Evolutionary conservation across 129 eudicot genomes (phyloP).

Genomic region (Escallonia herrerae): DNA sequence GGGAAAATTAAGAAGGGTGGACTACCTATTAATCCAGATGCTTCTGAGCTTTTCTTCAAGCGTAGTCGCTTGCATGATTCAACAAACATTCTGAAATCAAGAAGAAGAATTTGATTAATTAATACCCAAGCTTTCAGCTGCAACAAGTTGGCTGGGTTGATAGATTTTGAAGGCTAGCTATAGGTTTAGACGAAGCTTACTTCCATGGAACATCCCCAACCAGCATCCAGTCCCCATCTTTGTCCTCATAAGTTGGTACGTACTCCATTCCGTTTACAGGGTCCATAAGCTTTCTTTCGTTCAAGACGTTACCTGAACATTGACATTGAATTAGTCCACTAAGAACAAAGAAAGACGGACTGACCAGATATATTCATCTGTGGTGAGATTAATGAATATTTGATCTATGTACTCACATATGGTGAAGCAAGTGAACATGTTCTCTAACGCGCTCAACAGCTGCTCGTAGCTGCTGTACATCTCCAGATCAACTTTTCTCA

Average conservation of each 20-base stretch:
- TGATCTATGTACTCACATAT: constrained; percentile 27
- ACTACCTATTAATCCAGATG: constrained; percentile 41
- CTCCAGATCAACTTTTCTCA: constrained; percentile 71
- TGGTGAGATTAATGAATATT: background rate
- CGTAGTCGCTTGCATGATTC: constrained; percentile 77
- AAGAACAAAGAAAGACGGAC: background rate
- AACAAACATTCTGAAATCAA: constrained; percentile 65
- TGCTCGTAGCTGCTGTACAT: constrained; percentile 48
- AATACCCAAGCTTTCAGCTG: background rate
- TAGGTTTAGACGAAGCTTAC: constrained; percentile 33
- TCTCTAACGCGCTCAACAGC: constrained; percentile 47
- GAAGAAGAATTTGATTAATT: background rate
- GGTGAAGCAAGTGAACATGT: constrained; percentile 55
- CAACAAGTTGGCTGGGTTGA: background rate
- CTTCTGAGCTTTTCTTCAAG: constrained; percentile 63
- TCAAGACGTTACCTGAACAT: constrained; percentile 27
- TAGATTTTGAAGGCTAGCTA: background rate
- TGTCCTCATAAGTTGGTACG: constrained; percentile 88
- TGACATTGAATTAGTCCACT: background rate
- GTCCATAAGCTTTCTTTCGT: constrained; percentile 59
- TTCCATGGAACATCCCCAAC: constrained; percentile 98
- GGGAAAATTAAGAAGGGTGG: background rate
- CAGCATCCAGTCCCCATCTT: constrained; percentile 91
- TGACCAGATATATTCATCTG: background rate
- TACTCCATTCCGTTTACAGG: constrained; percentile 53